phyloP scores from a whole-genome alignment of 768 basidiomycete genomes.

The Leccinum rimulosum region DNA sequence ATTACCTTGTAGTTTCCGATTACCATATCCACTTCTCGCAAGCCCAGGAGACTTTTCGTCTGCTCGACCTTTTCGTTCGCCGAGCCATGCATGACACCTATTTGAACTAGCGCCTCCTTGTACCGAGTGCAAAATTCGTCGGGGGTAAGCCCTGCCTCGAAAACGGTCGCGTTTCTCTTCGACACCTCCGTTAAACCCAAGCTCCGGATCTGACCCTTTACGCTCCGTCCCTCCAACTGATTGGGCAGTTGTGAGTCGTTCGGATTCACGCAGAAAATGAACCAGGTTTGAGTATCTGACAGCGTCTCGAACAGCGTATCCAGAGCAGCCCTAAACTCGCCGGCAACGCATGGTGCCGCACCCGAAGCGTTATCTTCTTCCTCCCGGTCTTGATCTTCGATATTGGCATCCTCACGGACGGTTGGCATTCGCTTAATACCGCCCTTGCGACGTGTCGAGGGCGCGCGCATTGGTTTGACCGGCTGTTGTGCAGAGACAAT shows the following conservation, averaged over 20 bases:
- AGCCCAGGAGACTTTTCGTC: conserved; percentile 50
- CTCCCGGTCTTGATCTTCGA: conserved; percentile 50
- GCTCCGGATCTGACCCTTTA: conserved; percentile 89
- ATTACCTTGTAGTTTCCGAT: conserved; percentile 80
- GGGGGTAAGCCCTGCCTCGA: conserved; percentile 83
- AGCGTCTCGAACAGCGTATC: conserved; percentile 86
- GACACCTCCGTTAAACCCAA: conserved; percentile 78
- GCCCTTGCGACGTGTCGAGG: conserved; percentile 81
- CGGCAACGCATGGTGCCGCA: conserved; percentile 69
- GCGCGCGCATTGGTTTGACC: conserved; percentile 91
- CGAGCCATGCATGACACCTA: conserved; percentile 59
- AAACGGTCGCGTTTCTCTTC: conserved; percentile 60
- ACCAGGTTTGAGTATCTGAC: conserved; percentile 88
- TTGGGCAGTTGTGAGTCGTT: conserved; percentile 95
- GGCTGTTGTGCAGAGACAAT: conserved; percentile 93
- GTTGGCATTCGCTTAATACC: conserved; percentile 53
- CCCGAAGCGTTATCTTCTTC: conserved; percentile 39
- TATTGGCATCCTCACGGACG: conserved; percentile 31
- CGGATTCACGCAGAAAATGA: conserved; percentile 88
- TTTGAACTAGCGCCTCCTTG: conserved; percentile 52
- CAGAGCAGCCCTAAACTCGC: conserved; percentile 83
- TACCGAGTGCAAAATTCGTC: conserved; percentile 88
- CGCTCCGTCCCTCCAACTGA: conserved; percentile 87
- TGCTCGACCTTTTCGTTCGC: conserved; percentile 60
- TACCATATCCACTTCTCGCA: conserved; percentile 72